phyloP scores from a whole-genome alignment of 352 stramenopile species.

The Phytophthora ohioensis region DNA sequence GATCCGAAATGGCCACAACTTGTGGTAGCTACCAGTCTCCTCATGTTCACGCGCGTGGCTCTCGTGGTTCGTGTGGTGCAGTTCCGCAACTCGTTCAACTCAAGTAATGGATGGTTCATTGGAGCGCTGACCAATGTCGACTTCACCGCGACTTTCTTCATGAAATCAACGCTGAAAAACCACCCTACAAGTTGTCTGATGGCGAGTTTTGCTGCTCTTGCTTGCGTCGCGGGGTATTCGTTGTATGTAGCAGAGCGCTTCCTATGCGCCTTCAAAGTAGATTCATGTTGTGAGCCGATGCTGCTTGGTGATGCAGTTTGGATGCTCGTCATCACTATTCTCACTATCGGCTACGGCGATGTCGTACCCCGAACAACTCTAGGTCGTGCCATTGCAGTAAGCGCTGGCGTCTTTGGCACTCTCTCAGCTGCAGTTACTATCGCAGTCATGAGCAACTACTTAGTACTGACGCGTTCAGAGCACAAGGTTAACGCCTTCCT shows the following conservation, averaged over 20 bases:
- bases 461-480: slow-evolving; percentile 79
- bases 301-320: slow-evolving; percentile 62
- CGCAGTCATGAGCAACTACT: slow-evolving; percentile 78
- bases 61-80: slow-evolving; percentile 68
- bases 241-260: slow-evolving; percentile 79
- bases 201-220: slow-evolving; percentile 48
- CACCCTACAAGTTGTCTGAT: slow-evolving; percentile 61
- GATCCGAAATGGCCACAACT: slow-evolving; percentile 73
- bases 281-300: slow-evolving; percentile 70
- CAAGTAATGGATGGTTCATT: slow-evolving; percentile 87
- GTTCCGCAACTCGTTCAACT: slow-evolving; percentile 79
- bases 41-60: slow-evolving; percentile 69
- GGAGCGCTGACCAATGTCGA: slow-evolving; percentile 80
- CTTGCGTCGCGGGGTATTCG: slow-evolving; percentile 60
- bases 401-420: slow-evolving; percentile 62
- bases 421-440: slow-evolving; percentile 76
- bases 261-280: slow-evolving; percentile 63
- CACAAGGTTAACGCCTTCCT: slow-evolving; percentile 86
- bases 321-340: slow-evolving; percentile 74
- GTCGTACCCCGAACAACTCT: slow-evolving; percentile 60
- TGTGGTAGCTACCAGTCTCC: slow-evolving; percentile 58
- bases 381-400: slow-evolving; percentile 60
- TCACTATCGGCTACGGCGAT: slow-evolving; percentile 82
- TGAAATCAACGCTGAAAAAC: slow-evolving; percentile 84
- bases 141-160: slow-evolving; percentile 74